phyloP scores from a whole-genome alignment of 306 rosid species.

The Purshia tridentata region DNA sequence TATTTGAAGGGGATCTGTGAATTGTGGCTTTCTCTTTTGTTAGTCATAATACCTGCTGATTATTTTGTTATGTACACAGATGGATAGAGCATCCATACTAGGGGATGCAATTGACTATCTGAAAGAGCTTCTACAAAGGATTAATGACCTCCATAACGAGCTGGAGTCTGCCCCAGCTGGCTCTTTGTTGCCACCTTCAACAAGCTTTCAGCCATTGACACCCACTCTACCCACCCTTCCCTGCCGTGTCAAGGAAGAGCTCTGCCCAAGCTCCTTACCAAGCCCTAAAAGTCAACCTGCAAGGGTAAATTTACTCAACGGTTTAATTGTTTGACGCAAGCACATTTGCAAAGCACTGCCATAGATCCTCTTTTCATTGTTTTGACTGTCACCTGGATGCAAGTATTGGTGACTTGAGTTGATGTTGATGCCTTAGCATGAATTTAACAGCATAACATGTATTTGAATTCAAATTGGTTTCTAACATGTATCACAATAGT shows the following conservation, averaged over 20 bases:
- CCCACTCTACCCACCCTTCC: slow-evolving; percentile 79
- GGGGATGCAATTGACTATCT: slow-evolving; percentile 95
- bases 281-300: slow-evolving; percentile 74
- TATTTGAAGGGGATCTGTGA: background rate
- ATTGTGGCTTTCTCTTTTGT: background rate
- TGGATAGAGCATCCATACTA: slow-evolving; percentile 95
- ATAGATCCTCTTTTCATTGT: too few relatives aligned
- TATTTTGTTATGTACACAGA: slow-evolving; percentile 41
- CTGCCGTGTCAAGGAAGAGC: slow-evolving; percentile 77
- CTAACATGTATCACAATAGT: too few relatives aligned
- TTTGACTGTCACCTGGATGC: too few relatives aligned
- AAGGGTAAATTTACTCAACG: slow-evolving; percentile 45
- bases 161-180: slow-evolving; percentile 77
- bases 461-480: too few relatives aligned
- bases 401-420: too few relatives aligned
- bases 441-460: too few relatives aligned
- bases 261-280: slow-evolving; percentile 60
- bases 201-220: slow-evolving; percentile 71
- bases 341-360: background rate
- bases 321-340: background rate
- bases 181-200: slow-evolving; percentile 51
- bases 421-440: too few relatives aligned
- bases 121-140: slow-evolving; percentile 87
- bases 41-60: background rate
- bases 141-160: slow-evolving; percentile 80